Percentiles rank a stretch among this genome's conserved stretches.
Evolutionary conservation across 352 stramenopile species (phyloP).

Genomic region (Phytopythium oedochilum): DNA sequence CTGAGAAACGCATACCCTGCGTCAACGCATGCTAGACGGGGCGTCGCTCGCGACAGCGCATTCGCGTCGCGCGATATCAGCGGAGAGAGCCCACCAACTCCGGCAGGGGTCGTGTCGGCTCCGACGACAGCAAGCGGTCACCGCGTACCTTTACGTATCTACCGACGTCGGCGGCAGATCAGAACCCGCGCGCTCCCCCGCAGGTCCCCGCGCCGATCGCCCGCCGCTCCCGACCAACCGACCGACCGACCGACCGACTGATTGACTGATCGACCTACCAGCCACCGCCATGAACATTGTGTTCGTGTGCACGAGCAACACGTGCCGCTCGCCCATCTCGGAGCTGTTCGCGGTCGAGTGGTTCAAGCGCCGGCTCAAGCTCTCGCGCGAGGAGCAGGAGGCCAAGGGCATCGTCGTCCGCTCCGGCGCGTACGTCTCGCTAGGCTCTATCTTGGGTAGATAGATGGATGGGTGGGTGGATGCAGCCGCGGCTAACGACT

Average conservation of each 20-base stretch:
- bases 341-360: conserved; percentile 79
- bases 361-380: conserved; percentile 60
- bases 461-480: background rate
- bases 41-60: no score
- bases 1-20: no score
- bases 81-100: no score
- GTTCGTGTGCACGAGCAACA: conserved; percentile 87
- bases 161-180: background rate
- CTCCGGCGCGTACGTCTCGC: conserved; percentile 48
- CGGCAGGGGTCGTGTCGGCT: no score
- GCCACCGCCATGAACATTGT: conserved; percentile 54
- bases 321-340: conserved; percentile 70
- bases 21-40: no score
- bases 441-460: background rate
- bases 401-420: conserved; percentile 61
- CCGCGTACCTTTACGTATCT: no score
- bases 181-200: background rate
- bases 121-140: no score
- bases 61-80: no score
- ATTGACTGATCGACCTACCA: background rate
- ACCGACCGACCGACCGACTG: no score
- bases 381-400: conserved; percentile 67
- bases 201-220: background rate
- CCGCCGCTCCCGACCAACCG: no score
- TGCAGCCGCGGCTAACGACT: background rate